Percentiles rank a stretch among this genome's conserved stretches.
These are phyloP conservation scores for Phytomonas sp. DNA, from an alignment of 208 protist species.

Conservation along the genomic window DNA sequence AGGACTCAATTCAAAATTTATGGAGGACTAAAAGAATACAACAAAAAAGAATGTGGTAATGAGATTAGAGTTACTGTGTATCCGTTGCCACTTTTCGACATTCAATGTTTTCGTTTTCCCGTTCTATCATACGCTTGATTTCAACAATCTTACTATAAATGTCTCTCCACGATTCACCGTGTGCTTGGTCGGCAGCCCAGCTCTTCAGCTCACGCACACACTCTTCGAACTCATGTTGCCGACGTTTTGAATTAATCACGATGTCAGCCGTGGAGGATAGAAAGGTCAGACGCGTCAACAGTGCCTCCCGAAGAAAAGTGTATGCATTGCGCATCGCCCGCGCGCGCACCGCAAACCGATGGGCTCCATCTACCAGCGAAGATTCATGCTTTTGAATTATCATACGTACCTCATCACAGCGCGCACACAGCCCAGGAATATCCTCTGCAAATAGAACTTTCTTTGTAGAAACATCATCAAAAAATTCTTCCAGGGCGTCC, in stretches of 20 bases:
- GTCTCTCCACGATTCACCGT: slow-evolving; percentile 66
- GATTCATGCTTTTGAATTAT: slow-evolving; percentile 12
- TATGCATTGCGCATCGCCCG: slow-evolving; percentile 48
- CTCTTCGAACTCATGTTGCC: slow-evolving; percentile 70
- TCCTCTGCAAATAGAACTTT: slow-evolving; percentile 10
- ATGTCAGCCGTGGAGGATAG: slow-evolving; percentile 37
- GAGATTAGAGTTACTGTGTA: not conserved
- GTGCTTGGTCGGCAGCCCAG: slow-evolving; percentile 57
- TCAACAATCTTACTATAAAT: slow-evolving; percentile 68
- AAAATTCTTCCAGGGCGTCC: slow-evolving; percentile 13
- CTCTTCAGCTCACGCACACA: slow-evolving; percentile 60
- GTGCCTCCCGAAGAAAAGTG: slow-evolving; percentile 52
- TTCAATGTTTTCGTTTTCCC: slow-evolving; percentile 26
- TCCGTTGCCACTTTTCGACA: not conserved
- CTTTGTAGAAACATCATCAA: slow-evolving; percentile 10
- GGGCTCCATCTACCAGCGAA: slow-evolving; percentile 25
- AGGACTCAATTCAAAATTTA: not conserved
- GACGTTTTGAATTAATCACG: slow-evolving; percentile 46
- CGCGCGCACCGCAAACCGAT: slow-evolving; percentile 47
- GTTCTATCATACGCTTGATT: slow-evolving; percentile 58
- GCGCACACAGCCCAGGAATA: not conserved
- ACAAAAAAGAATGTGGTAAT: slow-evolving; percentile 12
- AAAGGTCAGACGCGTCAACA: slow-evolving; percentile 76
- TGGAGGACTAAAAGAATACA: slow-evolving; percentile 3
- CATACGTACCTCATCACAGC: not conserved